Percentiles rank a stretch among this genome's conserved stretches.
phyloP scores from a whole-genome alignment of 2,329 filamentous ascomycete species.

The Diaporthe citri region DNA sequence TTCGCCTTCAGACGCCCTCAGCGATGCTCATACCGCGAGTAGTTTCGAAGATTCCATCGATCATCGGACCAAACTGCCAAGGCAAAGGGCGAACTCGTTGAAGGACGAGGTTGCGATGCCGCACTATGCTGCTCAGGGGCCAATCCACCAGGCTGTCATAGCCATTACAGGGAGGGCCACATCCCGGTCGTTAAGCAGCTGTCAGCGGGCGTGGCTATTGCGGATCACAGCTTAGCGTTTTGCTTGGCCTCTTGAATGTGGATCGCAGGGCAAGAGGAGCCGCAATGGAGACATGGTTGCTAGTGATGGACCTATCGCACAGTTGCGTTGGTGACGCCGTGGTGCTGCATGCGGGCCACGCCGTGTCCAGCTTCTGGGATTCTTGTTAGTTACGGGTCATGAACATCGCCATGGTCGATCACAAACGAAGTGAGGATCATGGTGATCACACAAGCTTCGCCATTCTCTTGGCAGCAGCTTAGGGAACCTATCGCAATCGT shows the following conservation, averaged over 20 bases:
- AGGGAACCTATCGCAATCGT: slow-evolving; percentile 32
- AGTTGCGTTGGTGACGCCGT: slow-evolving; percentile 4
- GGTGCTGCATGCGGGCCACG: background rate
- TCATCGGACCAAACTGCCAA: slow-evolving; percentile 39
- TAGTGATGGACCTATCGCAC: slow-evolving; percentile 22
- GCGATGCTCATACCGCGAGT: slow-evolving; percentile 6
- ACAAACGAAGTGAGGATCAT: slow-evolving; percentile 29
- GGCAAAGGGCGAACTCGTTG: slow-evolving; percentile 16
- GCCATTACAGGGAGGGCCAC: background rate
- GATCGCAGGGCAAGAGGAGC: slow-evolving; percentile 8
- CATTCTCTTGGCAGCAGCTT: slow-evolving; percentile 31
- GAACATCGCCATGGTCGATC: slow-evolving; percentile 30
- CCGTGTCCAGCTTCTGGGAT: slow-evolving; percentile 17
- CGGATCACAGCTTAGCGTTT: slow-evolving; percentile 21
- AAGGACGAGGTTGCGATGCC: slow-evolving; percentile 9
- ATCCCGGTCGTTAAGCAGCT: slow-evolving; percentile 19
- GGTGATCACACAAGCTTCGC: slow-evolving; percentile 21
- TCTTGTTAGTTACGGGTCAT: slow-evolving; percentile 15
- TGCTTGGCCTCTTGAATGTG: slow-evolving; percentile 10
- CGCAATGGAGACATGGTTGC: slow-evolving; percentile 12
- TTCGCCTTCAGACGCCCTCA: slow-evolving; percentile 16
- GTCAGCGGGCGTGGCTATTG: slow-evolving; percentile 19
- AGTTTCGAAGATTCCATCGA: slow-evolving; percentile 15
- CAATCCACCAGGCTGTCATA: slow-evolving; percentile 1
- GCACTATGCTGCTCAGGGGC: slow-evolving; percentile 22